A percentile compares a stretch with the other conserved stretches of the same genome.
Conservation (phyloP, 345 rosid genomes). For the Hibiscus trionum region DNA sequence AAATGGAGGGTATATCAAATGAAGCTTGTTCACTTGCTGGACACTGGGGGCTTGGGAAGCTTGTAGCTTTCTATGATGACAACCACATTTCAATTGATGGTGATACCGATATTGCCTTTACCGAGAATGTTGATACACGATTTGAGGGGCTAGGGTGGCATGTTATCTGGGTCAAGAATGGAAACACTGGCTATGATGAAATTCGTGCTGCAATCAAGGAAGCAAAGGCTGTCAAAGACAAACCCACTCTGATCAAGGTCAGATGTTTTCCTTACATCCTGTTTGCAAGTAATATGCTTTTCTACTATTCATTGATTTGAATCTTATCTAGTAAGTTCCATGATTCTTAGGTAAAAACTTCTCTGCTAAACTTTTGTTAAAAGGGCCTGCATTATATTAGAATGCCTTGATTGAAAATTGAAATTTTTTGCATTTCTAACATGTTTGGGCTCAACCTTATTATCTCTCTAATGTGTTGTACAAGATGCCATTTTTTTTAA, state of each 20-base stretch:
- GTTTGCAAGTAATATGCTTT: not conserved
- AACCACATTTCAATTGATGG: slow-evolving; percentile 99
- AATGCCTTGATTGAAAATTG: slow-evolving; percentile 1
- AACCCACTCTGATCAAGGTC: slow-evolving; percentile 87
- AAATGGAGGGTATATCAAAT: slow-evolving; percentile 94
- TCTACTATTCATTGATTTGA: slow-evolving; percentile 34
- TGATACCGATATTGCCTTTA: slow-evolving; percentile 93
- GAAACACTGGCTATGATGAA: slow-evolving; percentile 95
- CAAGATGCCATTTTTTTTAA: not conserved
- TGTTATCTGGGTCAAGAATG: slow-evolving; percentile 98
- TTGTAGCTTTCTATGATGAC: slow-evolving; percentile 97
- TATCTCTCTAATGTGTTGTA: not conserved
- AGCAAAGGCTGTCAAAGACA: slow-evolving; percentile 94
- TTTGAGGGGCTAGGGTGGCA: slow-evolving; percentile 99
- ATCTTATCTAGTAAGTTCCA: not conserved
- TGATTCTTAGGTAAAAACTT: not conserved
- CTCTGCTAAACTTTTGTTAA: not conserved
- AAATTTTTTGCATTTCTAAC: not conserved
- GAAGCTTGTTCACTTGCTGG: slow-evolving; percentile 94
- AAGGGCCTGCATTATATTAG: not conserved
- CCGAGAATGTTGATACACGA: slow-evolving; percentile 78
- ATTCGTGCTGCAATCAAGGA: slow-evolving; percentile 98
- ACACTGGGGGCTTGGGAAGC: slow-evolving; percentile 98
- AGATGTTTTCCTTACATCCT: slow-evolving; percentile 9
- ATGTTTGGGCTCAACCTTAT: not conserved